Evolutionary conservation across 23 red algal species (phyloP).

Genomic region (Gracilaria vermiculophylla): DNA sequence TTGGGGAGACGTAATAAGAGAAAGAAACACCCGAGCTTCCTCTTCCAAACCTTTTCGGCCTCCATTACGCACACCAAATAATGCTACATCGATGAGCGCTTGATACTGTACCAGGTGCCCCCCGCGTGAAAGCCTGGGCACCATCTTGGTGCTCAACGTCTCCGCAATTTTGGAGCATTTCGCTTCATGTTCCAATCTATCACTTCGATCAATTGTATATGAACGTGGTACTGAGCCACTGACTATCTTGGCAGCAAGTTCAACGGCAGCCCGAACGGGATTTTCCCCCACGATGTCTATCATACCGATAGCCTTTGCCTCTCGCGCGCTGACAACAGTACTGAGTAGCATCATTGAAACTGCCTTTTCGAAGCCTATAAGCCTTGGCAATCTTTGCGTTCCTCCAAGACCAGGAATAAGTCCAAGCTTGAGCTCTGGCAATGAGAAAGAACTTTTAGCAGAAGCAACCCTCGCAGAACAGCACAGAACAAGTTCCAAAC

Average conservation of each 20-base stretch:
- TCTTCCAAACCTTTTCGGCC: conserved; percentile 73
- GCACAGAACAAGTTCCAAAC: conserved; percentile 82
- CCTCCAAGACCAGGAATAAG: conserved; percentile 97
- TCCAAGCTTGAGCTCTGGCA: conserved; percentile 94
- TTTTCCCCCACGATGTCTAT: conserved; percentile 71
- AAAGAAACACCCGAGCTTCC: conserved; percentile 72
- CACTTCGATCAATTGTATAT: conserved; percentile 45
- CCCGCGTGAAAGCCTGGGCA: conserved; percentile 53
- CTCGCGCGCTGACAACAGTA: conserved; percentile 45
- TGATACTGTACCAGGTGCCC: conserved; percentile 79
- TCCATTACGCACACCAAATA: conserved; percentile 79
- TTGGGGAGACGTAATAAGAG: conserved; percentile 60
- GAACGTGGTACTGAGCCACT: background rate
- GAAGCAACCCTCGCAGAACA: conserved; percentile 84
- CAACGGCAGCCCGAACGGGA: conserved; percentile 54
- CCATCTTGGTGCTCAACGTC: conserved; percentile 17
- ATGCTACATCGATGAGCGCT: conserved; percentile 61
- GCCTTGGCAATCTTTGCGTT: conserved; percentile 93
- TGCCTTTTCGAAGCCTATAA: conserved; percentile 89
- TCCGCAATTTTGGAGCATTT: conserved; percentile 57
- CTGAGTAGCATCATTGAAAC: conserved; percentile 79
- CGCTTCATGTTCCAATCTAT: conserved; percentile 53
- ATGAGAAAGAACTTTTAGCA: conserved; percentile 57
- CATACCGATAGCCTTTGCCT: conserved; percentile 56
- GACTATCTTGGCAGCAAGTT: conserved; percentile 55